Conservation (phyloP, 2,329 filamentous ascomycete genomes). For the Rutstroemia sp. region DNA sequence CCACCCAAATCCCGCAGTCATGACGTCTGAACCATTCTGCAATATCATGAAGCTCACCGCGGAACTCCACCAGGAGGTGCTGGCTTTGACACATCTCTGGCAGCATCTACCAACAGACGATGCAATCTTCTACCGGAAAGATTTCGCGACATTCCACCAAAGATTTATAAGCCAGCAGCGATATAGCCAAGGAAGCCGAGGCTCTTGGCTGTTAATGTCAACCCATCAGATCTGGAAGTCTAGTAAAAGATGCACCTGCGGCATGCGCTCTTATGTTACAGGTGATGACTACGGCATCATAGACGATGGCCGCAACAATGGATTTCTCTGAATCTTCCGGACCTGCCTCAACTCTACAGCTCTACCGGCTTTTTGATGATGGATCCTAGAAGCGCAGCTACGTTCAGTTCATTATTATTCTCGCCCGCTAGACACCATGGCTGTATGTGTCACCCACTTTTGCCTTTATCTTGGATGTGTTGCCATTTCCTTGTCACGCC, state of each 20-base stretch:
- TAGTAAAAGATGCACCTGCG: background rate
- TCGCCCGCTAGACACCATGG: background rate
- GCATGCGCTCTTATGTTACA: background rate
- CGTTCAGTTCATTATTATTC: background rate
- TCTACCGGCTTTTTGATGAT: background rate
- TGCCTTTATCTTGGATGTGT: background rate
- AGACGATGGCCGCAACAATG: background rate
- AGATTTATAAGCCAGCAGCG: background rate
- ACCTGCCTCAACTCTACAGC: background rate
- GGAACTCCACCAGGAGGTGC: background rate
- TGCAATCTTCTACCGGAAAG: background rate
- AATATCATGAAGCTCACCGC: background rate
- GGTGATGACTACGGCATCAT: background rate
- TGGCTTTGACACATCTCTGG: background rate
- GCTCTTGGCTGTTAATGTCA: background rate
- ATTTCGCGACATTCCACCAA: background rate
- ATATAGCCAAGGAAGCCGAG: background rate
- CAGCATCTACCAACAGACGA: background rate
- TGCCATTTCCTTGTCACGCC: background rate
- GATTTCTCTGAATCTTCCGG: background rate
- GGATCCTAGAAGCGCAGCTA: background rate
- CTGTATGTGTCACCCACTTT: constrained; percentile 1
- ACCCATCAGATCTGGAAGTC: background rate
- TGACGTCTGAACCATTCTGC: background rate
- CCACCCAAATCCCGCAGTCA: background rate